A percentile compares a stretch with the other conserved stretches of the same genome.
Evolutionary conservation across 352 stramenopile species (phyloP).

Genomic region (Globisporangium middletonii): DNA sequence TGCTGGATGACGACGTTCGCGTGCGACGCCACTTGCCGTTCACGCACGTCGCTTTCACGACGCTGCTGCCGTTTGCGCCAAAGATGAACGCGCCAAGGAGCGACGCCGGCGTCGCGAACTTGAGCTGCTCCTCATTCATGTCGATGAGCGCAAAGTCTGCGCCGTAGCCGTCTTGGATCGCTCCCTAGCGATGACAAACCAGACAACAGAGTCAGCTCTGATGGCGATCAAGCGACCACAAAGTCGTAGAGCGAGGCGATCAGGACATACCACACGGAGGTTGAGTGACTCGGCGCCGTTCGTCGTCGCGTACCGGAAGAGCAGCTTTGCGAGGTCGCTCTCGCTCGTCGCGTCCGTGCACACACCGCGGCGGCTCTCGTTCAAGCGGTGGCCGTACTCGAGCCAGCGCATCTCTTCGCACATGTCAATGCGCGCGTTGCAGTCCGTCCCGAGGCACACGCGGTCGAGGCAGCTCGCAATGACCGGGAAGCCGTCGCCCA

Average conservation of each 20-base stretch:
- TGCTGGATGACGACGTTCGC: constrained; percentile 22
- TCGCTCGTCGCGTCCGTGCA: constrained; percentile 47
- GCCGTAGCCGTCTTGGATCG: constrained; percentile 57
- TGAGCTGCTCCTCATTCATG: constrained; percentile 63
- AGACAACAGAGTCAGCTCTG: too few relatives aligned
- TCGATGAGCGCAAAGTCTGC: constrained; percentile 73
- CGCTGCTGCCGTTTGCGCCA: constrained; percentile 56
- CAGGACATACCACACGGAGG: constrained; percentile 47
- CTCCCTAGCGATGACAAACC: constrained; percentile 25
- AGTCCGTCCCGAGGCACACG: constrained; percentile 69
- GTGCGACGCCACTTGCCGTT: constrained; percentile 53
- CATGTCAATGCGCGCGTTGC: constrained; percentile 79
- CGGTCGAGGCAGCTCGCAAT: constrained; percentile 59
- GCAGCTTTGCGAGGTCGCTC: constrained; percentile 50
- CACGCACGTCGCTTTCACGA: constrained; percentile 67
- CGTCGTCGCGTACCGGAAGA: constrained; percentile 64
- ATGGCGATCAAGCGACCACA: not conserved
- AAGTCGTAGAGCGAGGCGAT: not conserved
- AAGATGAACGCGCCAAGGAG: constrained; percentile 70
- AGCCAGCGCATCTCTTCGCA: constrained; percentile 81
- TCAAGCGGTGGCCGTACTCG: constrained; percentile 65
- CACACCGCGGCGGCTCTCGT: constrained; percentile 58
- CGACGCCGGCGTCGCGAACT: constrained; percentile 47
- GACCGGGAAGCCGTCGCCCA: constrained; percentile 63
- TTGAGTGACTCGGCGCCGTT: constrained; percentile 64